phyloP scores from a whole-genome alignment of 108 stramenopile species.

The Cyclotella kingstonii region DNA sequence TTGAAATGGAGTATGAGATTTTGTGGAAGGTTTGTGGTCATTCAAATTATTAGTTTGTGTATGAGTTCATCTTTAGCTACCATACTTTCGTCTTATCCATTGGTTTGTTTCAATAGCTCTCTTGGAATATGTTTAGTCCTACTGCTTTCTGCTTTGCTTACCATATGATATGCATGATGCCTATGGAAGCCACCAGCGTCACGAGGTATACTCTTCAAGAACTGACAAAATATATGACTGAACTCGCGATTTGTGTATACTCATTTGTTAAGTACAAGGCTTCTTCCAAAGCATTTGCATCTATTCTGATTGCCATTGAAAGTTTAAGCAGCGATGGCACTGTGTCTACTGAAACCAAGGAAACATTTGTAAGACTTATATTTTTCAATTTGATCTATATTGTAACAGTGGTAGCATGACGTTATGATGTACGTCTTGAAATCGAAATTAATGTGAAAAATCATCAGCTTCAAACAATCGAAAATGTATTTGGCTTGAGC shows the following conservation, averaged over 20 bases:
- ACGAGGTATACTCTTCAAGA: conserved; percentile 41
- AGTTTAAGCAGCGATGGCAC: conserved; percentile 19
- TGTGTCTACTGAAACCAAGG: conserved; percentile 15
- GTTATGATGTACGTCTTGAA: background rate
- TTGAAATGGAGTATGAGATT: conserved; percentile 34
- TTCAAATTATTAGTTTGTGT: background rate
- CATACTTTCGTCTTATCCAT: no score
- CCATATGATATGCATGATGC: conserved; percentile 36
- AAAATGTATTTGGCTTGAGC: conserved; percentile 13
- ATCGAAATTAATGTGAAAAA: no score
- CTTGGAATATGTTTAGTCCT: conserved; percentile 30
- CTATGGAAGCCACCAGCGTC: conserved; percentile 12
- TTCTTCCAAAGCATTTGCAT: conserved; percentile 35
- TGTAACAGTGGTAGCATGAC: background rate
- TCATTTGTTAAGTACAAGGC: conserved; percentile 24
- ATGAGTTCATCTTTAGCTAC: no score
- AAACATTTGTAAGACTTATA: conserved; percentile 14
- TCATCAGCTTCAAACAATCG: conserved; percentile 21
- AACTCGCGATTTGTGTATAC: conserved; percentile 40
- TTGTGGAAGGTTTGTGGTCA: conserved; percentile 7
- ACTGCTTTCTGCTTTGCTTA: conserved; percentile 33
- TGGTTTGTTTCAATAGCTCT: conserved; percentile 1
- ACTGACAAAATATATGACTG: conserved; percentile 38
- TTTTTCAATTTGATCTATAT: background rate
- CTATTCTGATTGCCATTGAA: conserved; percentile 31